These are phyloP conservation scores for Geoglossum cookeanum DNA, from an alignment of 2,329 filamentous ascomycete species.

Conservation along the genomic window DNA sequence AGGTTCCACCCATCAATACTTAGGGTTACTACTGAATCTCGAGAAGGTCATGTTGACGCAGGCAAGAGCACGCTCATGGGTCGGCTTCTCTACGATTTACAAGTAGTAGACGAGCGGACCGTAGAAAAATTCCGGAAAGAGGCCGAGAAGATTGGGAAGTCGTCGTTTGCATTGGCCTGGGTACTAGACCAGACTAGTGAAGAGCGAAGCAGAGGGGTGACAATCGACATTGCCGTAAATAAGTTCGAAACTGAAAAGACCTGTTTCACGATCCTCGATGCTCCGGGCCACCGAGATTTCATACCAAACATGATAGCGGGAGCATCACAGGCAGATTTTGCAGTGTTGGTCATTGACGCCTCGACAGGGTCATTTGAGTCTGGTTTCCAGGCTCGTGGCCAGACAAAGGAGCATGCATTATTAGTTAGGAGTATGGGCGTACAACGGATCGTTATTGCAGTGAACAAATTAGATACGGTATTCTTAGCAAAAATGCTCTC, in stretches of 20 bases:
- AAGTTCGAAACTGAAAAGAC: constrained; percentile 80
- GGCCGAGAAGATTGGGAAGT: constrained; percentile 80
- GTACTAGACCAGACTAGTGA: constrained; percentile 84
- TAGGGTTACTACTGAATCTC: constrained; percentile 10
- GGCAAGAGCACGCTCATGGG: constrained; percentile 98
- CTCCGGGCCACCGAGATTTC: constrained; percentile 86
- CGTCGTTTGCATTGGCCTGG: constrained; percentile 92
- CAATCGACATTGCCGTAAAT: constrained; percentile 90
- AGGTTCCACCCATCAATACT: constrained; percentile 14
- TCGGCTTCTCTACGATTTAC: constrained; percentile 71
- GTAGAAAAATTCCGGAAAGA: constrained; percentile 77
- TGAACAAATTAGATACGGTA: constrained; percentile 80
- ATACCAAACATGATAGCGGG: constrained; percentile 99
- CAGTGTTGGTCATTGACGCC: constrained; percentile 82
- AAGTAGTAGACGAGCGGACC: constrained; percentile 71
- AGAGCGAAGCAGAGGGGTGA: constrained; percentile 76
- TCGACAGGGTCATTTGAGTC: constrained; percentile 83
- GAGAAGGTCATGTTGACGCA: constrained; percentile 77
- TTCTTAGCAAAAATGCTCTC: background rate
- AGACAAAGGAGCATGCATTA: constrained; percentile 85
- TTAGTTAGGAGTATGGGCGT: constrained; percentile 83
- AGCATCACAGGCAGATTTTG: constrained; percentile 88
- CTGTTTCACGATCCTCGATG: constrained; percentile 83
- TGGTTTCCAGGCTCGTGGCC: constrained; percentile 54
- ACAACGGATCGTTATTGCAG: constrained; percentile 66